Conservation (phyloP, 2,329 filamentous ascomycete species). For the Fusarium redolens region DNA sequence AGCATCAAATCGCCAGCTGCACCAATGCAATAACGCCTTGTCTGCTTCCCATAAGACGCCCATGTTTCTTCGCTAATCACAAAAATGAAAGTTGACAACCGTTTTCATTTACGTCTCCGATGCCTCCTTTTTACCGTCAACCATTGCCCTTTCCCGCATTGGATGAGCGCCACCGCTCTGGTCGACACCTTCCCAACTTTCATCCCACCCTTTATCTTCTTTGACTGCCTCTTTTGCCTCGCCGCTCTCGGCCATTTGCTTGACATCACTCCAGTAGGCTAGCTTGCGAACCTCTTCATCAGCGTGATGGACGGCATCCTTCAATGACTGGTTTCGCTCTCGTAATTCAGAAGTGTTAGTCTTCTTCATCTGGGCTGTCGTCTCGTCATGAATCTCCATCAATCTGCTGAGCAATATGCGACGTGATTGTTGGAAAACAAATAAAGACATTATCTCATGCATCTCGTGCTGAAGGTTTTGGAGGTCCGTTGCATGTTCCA, state of each 20-base stretch:
- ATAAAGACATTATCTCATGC: slow-evolving; percentile 84
- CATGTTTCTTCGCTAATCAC: neutral
- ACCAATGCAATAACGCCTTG: slow-evolving; percentile 27
- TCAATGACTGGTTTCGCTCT: slow-evolving; percentile 73
- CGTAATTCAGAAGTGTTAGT: slow-evolving; percentile 50
- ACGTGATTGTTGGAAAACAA: slow-evolving; percentile 90
- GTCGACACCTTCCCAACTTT: slow-evolving; percentile 64
- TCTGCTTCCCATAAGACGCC: slow-evolving; percentile 1
- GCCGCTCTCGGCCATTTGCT: slow-evolving; percentile 70
- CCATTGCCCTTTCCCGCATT: slow-evolving; percentile 30
- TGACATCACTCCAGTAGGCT: slow-evolving; percentile 90
- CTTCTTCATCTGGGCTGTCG: slow-evolving; percentile 51
- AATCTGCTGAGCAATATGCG: slow-evolving; percentile 79
- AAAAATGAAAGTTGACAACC: neutral
- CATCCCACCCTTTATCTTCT: slow-evolving; percentile 49
- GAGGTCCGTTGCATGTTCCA: slow-evolving; percentile 82
- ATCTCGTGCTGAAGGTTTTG: slow-evolving; percentile 80
- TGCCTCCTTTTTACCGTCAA: slow-evolving; percentile 38
- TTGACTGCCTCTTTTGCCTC: slow-evolving; percentile 59
- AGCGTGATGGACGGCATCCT: slow-evolving; percentile 78
- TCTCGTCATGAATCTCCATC: slow-evolving; percentile 66
- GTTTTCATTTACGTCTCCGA: neutral
- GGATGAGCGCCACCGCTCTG: slow-evolving; percentile 61
- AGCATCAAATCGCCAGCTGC: neutral
- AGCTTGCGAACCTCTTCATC: slow-evolving; percentile 83